Percentiles rank a stretch among this genome's conserved stretches.
Conservation (phyloP, 768 basidiomycete genomes). For the Fomitopsis serialis region DNA sequence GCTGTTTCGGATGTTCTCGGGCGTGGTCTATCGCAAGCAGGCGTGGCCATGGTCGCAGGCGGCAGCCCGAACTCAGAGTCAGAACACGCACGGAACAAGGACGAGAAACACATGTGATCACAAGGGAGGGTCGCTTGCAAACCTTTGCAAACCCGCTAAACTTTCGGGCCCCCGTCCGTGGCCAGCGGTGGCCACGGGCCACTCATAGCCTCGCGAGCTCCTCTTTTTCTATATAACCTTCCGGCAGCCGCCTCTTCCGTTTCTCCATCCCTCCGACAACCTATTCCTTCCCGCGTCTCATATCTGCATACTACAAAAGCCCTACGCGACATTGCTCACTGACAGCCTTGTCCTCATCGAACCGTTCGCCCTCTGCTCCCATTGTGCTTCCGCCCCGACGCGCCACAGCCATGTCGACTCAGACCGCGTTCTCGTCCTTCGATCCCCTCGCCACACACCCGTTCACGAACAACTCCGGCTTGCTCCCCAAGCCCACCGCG, state of each 20-base stretch:
- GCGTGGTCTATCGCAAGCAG: neutral
- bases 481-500: constrained; percentile 33
- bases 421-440: constrained; percentile 37
- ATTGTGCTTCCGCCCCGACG: neutral
- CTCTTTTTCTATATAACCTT: constrained; percentile 6
- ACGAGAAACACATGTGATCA: constrained; percentile 3
- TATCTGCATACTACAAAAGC: neutral
- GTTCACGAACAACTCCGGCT: constrained; percentile 40
- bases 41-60: neutral
- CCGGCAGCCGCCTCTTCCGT: neutral
- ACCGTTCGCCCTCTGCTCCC: neutral
- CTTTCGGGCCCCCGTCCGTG: constrained; percentile 2
- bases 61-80: neutral
- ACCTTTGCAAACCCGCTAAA: no score
- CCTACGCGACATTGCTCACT: neutral
- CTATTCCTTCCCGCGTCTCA: neutral
- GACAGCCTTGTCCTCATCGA: neutral
- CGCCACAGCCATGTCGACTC: constrained; percentile 11
- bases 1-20: neutral
- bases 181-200: neutral
- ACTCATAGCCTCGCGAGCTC: neutral
- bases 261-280: constrained; percentile 4
- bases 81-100: neutral
- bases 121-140: neutral
- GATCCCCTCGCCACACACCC: constrained; percentile 56